phyloP scores from a whole-genome alignment of 306 rosid species.

The Sicyos baderoa region DNA sequence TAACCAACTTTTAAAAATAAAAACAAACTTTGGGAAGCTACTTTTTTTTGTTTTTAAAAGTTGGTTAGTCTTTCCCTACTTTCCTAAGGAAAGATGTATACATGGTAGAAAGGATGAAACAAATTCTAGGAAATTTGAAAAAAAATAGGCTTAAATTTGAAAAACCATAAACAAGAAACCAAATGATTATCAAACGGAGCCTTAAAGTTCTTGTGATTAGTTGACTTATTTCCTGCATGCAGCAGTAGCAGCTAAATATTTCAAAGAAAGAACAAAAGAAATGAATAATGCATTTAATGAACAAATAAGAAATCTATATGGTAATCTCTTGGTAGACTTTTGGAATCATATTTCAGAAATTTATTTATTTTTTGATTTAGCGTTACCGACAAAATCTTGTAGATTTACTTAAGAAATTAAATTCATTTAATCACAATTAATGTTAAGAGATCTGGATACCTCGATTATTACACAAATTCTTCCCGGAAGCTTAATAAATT shows the following conservation, averaged over 20 bases:
- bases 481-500: not conserved
- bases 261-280: not conserved
- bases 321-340: conserved; percentile 10
- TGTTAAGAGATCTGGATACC: conserved; percentile 1
- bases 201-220: not conserved
- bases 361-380: not conserved
- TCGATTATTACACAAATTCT: conserved; percentile 10
- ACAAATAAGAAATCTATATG: not conserved
- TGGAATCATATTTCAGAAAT: not conserved
- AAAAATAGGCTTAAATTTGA: too few species aligned
- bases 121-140: too few species aligned
- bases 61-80: too few species aligned
- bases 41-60: too few species aligned
- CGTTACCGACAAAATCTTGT: conserved; percentile 11
- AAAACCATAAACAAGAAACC: too few species aligned
- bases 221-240: not conserved
- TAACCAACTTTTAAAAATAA: too few species aligned
- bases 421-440: not conserved
- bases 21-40: too few species aligned
- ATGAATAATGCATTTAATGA: not conserved
- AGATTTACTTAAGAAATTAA: not conserved
- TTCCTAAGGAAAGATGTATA: too few species aligned
- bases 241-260: not conserved
- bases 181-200: too few species aligned
- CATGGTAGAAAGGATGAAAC: too few species aligned